Conservation (phyloP, 2,329 filamentous ascomycete species). For the Monosporascus sp. region DNA sequence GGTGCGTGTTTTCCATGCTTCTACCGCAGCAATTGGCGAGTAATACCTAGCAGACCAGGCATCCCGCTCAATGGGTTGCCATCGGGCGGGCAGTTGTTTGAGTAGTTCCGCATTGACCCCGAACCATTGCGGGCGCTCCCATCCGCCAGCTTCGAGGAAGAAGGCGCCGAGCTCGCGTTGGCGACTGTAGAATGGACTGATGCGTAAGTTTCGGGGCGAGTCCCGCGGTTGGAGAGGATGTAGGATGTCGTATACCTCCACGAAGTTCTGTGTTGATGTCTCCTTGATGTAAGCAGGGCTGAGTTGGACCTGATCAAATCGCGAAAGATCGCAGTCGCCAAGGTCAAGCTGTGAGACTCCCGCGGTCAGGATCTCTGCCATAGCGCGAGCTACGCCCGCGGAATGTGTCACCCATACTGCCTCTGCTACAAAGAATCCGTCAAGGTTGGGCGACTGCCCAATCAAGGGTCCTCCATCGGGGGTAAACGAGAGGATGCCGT, state of each 20-base stretch:
- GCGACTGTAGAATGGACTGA: slow-evolving; percentile 52
- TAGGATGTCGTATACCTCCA: slow-evolving; percentile 60
- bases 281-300: slow-evolving; percentile 50
- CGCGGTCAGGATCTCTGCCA: slow-evolving; percentile 53
- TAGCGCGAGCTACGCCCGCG: slow-evolving; percentile 54
- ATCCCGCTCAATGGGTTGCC: slow-evolving; percentile 51
- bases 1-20: slow-evolving; percentile 61
- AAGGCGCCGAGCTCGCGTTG: slow-evolving; percentile 51
- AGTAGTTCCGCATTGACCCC: slow-evolving; percentile 50
- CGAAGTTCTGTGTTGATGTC: slow-evolving; percentile 56
- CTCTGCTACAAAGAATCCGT: slow-evolving; percentile 60
- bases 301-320: slow-evolving; percentile 58
- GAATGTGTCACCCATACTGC: slow-evolving; percentile 65
- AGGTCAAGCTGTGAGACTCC: slow-evolving; percentile 52
- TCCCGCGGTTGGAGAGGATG: slow-evolving; percentile 54
- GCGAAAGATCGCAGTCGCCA: slow-evolving; percentile 52
- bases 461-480: slow-evolving; percentile 58
- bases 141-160: slow-evolving; percentile 55
- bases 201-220: slow-evolving; percentile 52
- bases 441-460: slow-evolving; percentile 51
- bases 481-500: slow-evolving; percentile 62
- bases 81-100: slow-evolving; percentile 44
- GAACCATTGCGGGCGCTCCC: slow-evolving; percentile 61
- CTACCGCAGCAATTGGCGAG: slow-evolving; percentile 53
- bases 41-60: slow-evolving; percentile 53